Evolutionary conservation across 495 filamentous ascomycete genomes (phyloP), one percentile per base, ranked within the genome.

Genomic region (Sordaria brevicollis): DNA sequence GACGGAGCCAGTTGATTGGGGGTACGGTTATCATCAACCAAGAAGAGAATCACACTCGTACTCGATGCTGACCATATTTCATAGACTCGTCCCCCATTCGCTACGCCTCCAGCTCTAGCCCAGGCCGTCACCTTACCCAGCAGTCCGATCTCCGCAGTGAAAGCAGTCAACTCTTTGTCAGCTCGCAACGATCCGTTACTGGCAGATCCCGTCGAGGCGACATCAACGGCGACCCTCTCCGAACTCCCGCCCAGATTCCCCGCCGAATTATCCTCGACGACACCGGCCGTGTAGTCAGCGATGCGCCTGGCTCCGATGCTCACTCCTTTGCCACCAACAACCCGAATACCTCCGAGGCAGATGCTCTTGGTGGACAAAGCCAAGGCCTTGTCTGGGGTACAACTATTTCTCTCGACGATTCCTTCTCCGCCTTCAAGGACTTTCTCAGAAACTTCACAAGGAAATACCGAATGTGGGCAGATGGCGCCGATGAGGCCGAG

Each of bases 341-440:
- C 74, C 93, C 92, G 2, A 89, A 88, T 68, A 98, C 96, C 11
- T 96, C 93, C 1, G 95, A 99, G 77, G 93, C 93, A 0, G 91
- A 97, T 76, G 90, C 87, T 2, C 89, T 97, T 67, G 93, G 92
- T 54, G 93, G 93, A 10, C 86, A 84, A 70, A 91, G 89, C 41
- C 90, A 90, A 65, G 86, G 91, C 69, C 88, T 96, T 41, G 94
- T 99, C 70, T 99, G 96, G 96, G 95, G 96, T 76, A 98, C 95
- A 65, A 98, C 97, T 65, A 91, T 99, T 69, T 96, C 94, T 2
- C 89, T 98, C 49, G 88, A 91, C 68, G 93, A 99, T 78, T 92
- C 93, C 13, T 91, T 94, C 77, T 87, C 87, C 65, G 84, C 88
- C 0, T 96, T 97, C 85, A 93, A 93, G 70, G 93, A 94, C 69